Base-by-base conservation (phyloP, 768 basidiomycete species). In the Boletus subcaerulescens region DNA sequence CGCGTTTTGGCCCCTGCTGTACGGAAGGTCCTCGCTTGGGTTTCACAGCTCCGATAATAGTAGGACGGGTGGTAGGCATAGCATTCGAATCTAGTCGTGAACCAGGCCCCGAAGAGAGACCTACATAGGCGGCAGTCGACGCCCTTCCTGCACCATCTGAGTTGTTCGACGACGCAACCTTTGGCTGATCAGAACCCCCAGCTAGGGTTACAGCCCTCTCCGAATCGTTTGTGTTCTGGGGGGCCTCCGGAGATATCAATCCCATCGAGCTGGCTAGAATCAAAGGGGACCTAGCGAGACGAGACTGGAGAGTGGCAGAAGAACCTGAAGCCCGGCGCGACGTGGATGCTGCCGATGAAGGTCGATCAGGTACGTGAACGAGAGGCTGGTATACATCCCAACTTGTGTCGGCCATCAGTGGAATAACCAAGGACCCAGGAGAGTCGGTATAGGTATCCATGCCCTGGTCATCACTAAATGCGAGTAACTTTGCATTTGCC, bases 1-100 rank as follows among this genome's bases (percentile, higher is more conserved):
- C 31, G 7, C 66, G 70, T 38, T 53, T 63, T 22, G 56, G n/a
- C 15, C 50, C 56, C 11, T 46, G 50, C 13, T 49, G 53, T 20
- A 17, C n/a, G 1, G 56, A 59, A 32, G 60, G 55, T 31, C 52
- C 59, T 52, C 47, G 57, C 38, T 50, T 66, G n/a, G 45, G 59
- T 5, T 56, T 68, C 62, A 63, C 57, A 29, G 53, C 45, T 2
- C 52, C 48, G 10, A 59, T 18, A 9, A 57, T 20, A 14, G 13
- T 36, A 40, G 47, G 45, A 26, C 55, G 55, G 4, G 55, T 15
- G 10, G 43, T 26, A 4, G 43, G 32, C 5, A 26, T 11, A 12
- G 24, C 15, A 1, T n/a, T 45, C 18, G 39, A 48, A 13, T 41
- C 33, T 2, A 17, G 42, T 12, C 32, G 47, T 22, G 49, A 54